Evolutionary conservation across 345 rosid genomes (phyloP).

Genomic region (Salix koriyanagi): DNA sequence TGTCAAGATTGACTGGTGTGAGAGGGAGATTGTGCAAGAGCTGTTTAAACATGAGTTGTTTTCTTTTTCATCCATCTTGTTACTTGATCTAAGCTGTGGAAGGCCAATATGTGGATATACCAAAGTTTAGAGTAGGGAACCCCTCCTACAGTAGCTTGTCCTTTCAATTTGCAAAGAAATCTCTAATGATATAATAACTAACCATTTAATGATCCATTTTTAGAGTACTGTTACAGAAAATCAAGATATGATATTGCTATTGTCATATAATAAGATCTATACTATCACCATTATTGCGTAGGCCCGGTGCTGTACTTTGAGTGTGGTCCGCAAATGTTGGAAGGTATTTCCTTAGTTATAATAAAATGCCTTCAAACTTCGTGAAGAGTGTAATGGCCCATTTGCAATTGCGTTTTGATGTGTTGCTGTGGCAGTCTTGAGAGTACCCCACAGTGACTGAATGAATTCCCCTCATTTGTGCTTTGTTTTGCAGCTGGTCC

Average conservation of each 20-base stretch:
- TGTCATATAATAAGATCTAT: conserved; percentile 8
- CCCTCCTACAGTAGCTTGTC: conserved; percentile 24
- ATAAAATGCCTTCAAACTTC: not conserved
- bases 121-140: conserved; percentile 22
- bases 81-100: conserved; percentile 10
- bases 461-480: conserved; percentile 8
- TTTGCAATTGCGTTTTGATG: not conserved
- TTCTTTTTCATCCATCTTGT: conserved; percentile 7
- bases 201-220: conserved; percentile 9
- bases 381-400: not conserved
- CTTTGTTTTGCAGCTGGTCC: conserved; percentile 55
- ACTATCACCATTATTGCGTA: conserved; percentile 3
- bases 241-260: conserved; percentile 5
- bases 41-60: not conserved
- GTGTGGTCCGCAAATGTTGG: conserved; percentile 24
- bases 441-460: conserved; percentile 3
- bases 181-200: conserved; percentile 10
- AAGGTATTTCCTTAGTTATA: conserved; percentile 7
- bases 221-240: conserved; percentile 3
- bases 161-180: conserved; percentile 11
- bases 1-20: conserved; percentile 16
- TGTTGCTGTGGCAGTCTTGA: conserved; percentile 5
- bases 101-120: conserved; percentile 5
- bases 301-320: conserved; percentile 5
- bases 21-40: conserved; percentile 1